Base-by-base conservation (phyloP, 1,284 basidiomycete species). In the Moesziomyces globuligerus region DNA sequence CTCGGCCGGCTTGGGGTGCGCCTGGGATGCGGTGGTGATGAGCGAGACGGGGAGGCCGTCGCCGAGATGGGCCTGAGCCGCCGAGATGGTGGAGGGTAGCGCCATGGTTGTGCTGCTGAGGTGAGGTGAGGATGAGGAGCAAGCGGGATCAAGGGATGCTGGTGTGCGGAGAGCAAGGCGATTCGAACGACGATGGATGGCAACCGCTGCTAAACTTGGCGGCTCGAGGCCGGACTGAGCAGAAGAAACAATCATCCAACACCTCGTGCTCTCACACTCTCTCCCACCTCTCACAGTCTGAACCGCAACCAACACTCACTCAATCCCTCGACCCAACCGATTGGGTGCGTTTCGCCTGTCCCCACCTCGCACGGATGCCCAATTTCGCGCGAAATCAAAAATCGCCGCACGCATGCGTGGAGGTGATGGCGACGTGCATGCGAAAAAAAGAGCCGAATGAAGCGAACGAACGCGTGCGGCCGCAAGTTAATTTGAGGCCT, bases 1-100 rank as follows among this genome's bases (percentile, higher is more conserved):
- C 7, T 74, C 72, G 41, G 83, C 76, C 13, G 85, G 85, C 74
- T 85, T 86, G 7, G 84, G 85, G 72, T 86, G 85, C 13, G 59
- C 69, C 24, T 70, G 45, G 21, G 65, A 73, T 21, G 74, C 77
- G 25, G 58, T 28, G 21, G 43, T 49, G 73, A 77, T 77, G 66
- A 76, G 67, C 36, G 39, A 39, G 34, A 48, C 32, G 21, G 74
- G 74, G 6, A 76, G 57, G 6, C 69, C 74, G 20, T 72, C 45
- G 28, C 67, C 59, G n/a, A 72, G 43, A 49, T 64, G 52, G 13
- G 71, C 61, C 32, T 56, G 48, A 26, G 74, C 74, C 34, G 71
- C 68, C 13, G 61, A 56, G 48, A 76, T 59, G n/a, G 67, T 62
- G 54, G 38, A 37, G 23, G 74, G 68, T 9, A 74, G 60, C 34